Base-by-base conservation (phyloP, 106 monocot genomes). In the Dendrobium huoshanense region DNA sequence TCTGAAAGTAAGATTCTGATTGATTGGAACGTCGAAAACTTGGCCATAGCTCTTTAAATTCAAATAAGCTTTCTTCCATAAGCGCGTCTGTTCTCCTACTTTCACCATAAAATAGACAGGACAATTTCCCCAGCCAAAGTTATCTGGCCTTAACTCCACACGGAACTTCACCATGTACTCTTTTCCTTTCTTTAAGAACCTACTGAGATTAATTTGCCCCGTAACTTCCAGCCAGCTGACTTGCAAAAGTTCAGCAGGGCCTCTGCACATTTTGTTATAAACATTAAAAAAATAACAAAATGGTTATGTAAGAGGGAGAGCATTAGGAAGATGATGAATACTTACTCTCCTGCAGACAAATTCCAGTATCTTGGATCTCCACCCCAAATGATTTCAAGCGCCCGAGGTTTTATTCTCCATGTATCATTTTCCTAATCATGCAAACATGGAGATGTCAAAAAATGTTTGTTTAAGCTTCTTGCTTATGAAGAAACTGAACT, bases 141-240 rank as follows among this genome's bases (percentile, higher is more conserved):
- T 72, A 27, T 83, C 83, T 7, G 73, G 24, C 43, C 73, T 83
- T 27, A 79, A 18, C 9, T 20, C 43, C 56, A 83, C 4, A 17
- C 49, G 58, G 73, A 83, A 83, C 25, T 19, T 73, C 11, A 83
- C 41, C 16, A 4, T 73, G 44, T 79, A 79, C 8, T 72, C 44
- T 19, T 41, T 20, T n/a, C 72, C 33, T 9, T 41, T 20, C 31
- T 56, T 58, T 4, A 43, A 6, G n/a, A 83, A 49, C n/a, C 24
- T n/a, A 45, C 5, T 9, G 7, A 75, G 17, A 18, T 43, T 24
- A 8, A 83, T 9, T 2, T 40, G 13, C 6, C 78, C 72, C 6
- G 55, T 83, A 16, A 83, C 73, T 25, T 83, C 73, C 11, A 83
- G 59, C 83, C 83, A 83, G 41, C 83, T 58, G 40, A 83, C 83